Evolutionary conservation across 129 eudicot genomes (phyloP), one percentile per base, ranked within the genome.

Genomic region (Tagetes erecta): DNA sequence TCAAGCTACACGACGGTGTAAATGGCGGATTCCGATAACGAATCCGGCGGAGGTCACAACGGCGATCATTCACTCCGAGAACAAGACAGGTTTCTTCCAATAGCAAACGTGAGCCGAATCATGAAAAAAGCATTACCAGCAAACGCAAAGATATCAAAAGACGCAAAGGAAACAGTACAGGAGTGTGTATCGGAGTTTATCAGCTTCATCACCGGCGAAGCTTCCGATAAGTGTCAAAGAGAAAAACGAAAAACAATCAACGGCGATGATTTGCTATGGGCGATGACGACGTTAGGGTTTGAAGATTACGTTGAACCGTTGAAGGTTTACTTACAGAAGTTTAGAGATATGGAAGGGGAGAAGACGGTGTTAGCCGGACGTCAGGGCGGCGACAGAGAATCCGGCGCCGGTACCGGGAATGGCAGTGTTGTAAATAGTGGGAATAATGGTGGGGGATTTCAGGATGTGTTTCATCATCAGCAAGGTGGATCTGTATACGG

Each of bases 121-220:
- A 88, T 88, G 95, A 85, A 86, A 64, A 88, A 88, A 41, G 95
- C 91, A 2, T 13, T 88, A 41, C 95, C 95, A 5, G 91, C 88
- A 12, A 86, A 88, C 80, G 95, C 91, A 1, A 88, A 88, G 72
- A 88, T 88, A 42, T 86, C 95, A 1, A 86, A 88, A 37, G 95
- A 88, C 74, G 95, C 95, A 0, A 88, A 88, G 72, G 95, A 88
- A 58, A 84, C 88, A 0, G 95, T 88, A 0, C 95, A 88, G 27
- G 91, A 88, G 80, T 86, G 95, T 47, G 91, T 88, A 0, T 86
- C 95, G 76, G 95, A 88, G 88, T 88, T 86, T 79, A 86, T 88
- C 73, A 88, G 91, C 73, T 86, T 88, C 66, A 82, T 88, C 79
- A 88, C 95, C 76, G 91, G 95, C 30, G 95, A 88, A 49, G 95